phyloP scores from a whole-genome alignment of 2,329 filamentous ascomycete genomes.

The Aureobasidium musti region DNA sequence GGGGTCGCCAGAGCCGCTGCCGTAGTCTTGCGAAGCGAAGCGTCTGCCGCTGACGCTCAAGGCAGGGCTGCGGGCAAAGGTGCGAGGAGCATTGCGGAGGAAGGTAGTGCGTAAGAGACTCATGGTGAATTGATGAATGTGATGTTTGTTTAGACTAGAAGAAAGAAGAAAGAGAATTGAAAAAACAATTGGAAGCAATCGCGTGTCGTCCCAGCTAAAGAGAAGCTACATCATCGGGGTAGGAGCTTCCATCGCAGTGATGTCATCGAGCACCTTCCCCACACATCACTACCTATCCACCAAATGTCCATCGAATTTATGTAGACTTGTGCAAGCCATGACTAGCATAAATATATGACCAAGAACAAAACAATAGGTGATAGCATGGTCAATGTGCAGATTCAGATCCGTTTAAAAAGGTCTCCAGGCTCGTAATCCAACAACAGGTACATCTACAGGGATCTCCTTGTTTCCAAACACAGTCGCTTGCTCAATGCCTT shows the following conservation, averaged over 20 bases:
- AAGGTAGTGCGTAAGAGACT: slow-evolving; percentile 29
- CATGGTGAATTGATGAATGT: slow-evolving; percentile 30
- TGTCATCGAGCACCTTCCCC: neutral
- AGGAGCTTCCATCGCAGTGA: neutral
- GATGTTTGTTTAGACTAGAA: neutral
- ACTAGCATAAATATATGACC: neutral
- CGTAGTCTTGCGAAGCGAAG: slow-evolving; percentile 43
- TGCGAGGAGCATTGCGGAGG: slow-evolving; percentile 32
- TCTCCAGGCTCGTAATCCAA: neutral
- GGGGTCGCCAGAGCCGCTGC: slow-evolving; percentile 47
- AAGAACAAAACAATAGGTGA: neutral
- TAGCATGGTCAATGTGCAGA: slow-evolving; percentile 5
- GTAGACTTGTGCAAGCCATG: neutral
- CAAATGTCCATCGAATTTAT: neutral
- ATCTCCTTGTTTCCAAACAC: neutral
- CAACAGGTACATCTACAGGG: neutral
- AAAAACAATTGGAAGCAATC: slow-evolving; percentile 13
- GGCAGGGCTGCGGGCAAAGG: slow-evolving; percentile 31
- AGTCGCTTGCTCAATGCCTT: neutral
- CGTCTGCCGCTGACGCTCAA: slow-evolving; percentile 34
- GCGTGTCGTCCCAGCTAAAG: neutral
- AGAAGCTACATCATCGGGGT: slow-evolving; percentile 2
- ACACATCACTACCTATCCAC: neutral
- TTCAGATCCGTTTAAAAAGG: neutral
- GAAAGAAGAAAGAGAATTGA: neutral